Base-by-base conservation (phyloP, 768 basidiomycete species). In the Lentinula sp. region DNA sequence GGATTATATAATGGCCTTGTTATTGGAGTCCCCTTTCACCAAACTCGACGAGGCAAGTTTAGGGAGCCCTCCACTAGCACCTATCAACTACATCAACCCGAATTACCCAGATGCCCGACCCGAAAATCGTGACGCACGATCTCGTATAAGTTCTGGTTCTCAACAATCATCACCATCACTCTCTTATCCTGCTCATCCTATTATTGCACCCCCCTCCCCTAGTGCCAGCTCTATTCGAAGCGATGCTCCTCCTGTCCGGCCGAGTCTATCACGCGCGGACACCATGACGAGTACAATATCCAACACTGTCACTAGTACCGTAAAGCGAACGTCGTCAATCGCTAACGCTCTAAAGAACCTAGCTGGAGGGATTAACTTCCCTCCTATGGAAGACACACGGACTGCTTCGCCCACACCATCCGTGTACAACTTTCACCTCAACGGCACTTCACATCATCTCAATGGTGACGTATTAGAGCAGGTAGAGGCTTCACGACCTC, bases 1-100 rank as follows among this genome's bases (percentile, higher is more conserved):
- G 35, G 97, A 99, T 73, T 97, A 96, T 69, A 83, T 97, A 66
- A 87, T 91, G 75, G 94, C 93, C 1, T 81, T 95, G 4, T 83
- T 98, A 12, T 77, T 96, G 10, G 93, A 95, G 68, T 94, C 92
- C 1, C 92, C 93, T 0, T 96, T 96, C 70, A 85, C 85, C 6
- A 77, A 85, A 23, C 81, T 95, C 2, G 85, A 89, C 37, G 82
- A 80, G 32, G 84, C 87, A 0, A 84, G 90, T 1, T 75, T 95
- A 20, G 76, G 84, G 43, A 66, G 70, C 0, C 79, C 85, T 6
- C 80, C 82, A 0, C 75, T 79, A 0, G 66, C 71, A 15, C 78
- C 79, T 37, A 64, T 71, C 6, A 81, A 84, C 59, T 68, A 71
- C 39, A 67, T 64, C 70, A 63, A 50, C 63, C 65, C 13, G 63